Evolutionary conservation across 192 early-diverging fungal species (phyloP).

Genomic region (Backusella westeae): DNA sequence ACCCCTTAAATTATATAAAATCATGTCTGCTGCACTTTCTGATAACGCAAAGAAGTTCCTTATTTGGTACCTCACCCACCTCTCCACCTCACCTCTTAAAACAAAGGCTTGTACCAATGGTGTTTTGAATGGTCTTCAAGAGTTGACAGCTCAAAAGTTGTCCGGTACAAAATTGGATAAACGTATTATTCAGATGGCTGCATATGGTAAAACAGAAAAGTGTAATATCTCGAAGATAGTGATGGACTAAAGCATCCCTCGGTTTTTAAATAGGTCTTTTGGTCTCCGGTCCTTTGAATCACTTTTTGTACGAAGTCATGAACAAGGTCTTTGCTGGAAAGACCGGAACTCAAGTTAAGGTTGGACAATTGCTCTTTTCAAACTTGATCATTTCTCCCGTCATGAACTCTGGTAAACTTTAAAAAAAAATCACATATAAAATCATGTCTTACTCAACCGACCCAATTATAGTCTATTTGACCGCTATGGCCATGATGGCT

Average conservation of each 20-base stretch:
- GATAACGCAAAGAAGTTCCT: constrained; percentile 39
- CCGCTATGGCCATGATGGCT: constrained; percentile 80
- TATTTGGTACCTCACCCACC: constrained; percentile 57
- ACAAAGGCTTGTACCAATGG: constrained; percentile 83
- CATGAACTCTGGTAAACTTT: constrained; percentile 69
- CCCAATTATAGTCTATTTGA: constrained; percentile 63
- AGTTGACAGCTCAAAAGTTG: constrained; percentile 67
- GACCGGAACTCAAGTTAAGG: constrained; percentile 58
- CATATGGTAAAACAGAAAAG: constrained; percentile 55
- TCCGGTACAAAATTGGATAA: constrained; percentile 64
- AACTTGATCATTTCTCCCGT: constrained; percentile 85
- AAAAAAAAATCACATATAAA: background rate
- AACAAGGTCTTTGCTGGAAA: constrained; percentile 73
- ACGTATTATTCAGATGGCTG: constrained; percentile 76
- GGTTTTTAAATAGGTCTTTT: constrained; percentile 53
- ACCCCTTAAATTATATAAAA: background rate
- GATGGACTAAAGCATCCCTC: background rate
- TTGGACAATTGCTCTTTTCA: constrained; percentile 70
- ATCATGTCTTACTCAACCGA: background rate
- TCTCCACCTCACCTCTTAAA: constrained; percentile 64
- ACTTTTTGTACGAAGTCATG: constrained; percentile 74
- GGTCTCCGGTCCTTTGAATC: constrained; percentile 81
- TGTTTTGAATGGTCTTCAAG: constrained; percentile 75
- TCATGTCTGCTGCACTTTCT: constrained; percentile 28
- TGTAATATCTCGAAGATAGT: background rate